Evolutionary conservation across 805 yeast genomes (phyloP).

Genomic region (Candida parachauliodes): DNA sequence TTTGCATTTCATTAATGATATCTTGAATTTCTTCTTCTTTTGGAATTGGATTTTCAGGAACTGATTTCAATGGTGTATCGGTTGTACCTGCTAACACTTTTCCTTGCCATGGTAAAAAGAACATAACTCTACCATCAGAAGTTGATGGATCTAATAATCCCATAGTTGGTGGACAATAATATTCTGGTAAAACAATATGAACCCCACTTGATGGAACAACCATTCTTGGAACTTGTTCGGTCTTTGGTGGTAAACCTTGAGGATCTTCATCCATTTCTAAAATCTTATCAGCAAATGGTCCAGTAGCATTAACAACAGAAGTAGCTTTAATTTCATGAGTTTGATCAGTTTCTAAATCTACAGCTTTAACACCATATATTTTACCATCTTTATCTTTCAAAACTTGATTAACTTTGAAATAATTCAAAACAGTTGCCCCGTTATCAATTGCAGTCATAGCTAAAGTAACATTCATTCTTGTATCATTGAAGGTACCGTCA

Average conservation of each 20-base stretch:
- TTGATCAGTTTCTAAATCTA: constrained; percentile 67
- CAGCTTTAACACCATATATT: constrained; percentile 72
- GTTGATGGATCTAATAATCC: constrained; percentile 92
- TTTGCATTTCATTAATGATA: constrained; percentile 81
- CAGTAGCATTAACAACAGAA: constrained; percentile 86
- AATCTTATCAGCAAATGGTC: constrained; percentile 83
- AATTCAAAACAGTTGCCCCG: constrained; percentile 89
- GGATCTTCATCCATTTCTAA: constrained; percentile 82
- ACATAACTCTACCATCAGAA: constrained; percentile 93
- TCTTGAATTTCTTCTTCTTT: constrained; percentile 85
- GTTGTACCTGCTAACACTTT: constrained; percentile 96
- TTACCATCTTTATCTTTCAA: constrained; percentile 59
- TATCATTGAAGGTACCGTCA: constrained; percentile 91
- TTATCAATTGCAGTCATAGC: constrained; percentile 81
- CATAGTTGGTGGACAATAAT: constrained; percentile 80
- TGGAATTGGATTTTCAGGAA: constrained; percentile 78
- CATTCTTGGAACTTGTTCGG: constrained; percentile 58
- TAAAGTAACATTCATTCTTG: constrained; percentile 82
- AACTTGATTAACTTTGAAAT: constrained; percentile 75
- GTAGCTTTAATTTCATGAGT: constrained; percentile 62
- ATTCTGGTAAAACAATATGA: constrained; percentile 88
- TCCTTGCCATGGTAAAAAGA: constrained; percentile 97
- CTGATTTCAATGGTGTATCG: constrained; percentile 74
- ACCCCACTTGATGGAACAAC: constrained; percentile 95
- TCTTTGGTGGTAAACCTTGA: constrained; percentile 58